Evolutionary conservation across 768 basidiomycete genomes (phyloP), one percentile per base, ranked within the genome.

Genomic region (Amyloporia xantha): DNA sequence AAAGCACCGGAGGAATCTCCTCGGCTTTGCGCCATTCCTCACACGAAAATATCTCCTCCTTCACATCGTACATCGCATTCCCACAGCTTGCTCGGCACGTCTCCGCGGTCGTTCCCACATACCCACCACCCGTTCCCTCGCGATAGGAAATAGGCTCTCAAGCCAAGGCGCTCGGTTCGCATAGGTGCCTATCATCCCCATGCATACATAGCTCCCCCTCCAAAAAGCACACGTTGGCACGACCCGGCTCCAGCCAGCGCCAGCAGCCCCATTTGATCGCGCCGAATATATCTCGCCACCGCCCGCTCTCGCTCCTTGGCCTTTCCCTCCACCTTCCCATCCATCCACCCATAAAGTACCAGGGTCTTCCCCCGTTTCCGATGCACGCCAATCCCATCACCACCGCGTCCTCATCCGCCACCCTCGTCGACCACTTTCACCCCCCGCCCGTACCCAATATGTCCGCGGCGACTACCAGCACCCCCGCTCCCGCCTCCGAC

Each of bases 401-500:
- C 2, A 38, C 46, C 23, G 20, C 46, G 19, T 47, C 46, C 37
- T 47, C 46, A 15, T 38, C 36, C 33, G 35, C 37, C 4, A 47
- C 46, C 35, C 46, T 47, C 20, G 46, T 47, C 3, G 37, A 39
- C 6, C 46, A 47, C 36, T 38, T 39, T 13, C 46, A 25, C 46
- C 17, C 21, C 17, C n/a, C 38, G 17, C 20, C 38, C n/a, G n/a
- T n/a, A n/a, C n/a, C n/a, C n/a, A n/a, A n/a, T n/a, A n/a, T n/a
- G n/a, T n/a, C n/a, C n/a, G n/a, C n/a, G n/a, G n/a, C n/a, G n/a
- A n/a, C n/a, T n/a, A n/a, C n/a, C 12, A 36, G 12, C 44, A 13
- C 26, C 25, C 55, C 64, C 68, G 60, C 74, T 39, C 23, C 44
- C 27, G 13, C 21, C 38, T 9, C 24, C 26, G 5, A 20, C 25